phyloP scores from a whole-genome alignment of 1,284 basidiomycete species.

The Trichosporon sp. region DNA sequence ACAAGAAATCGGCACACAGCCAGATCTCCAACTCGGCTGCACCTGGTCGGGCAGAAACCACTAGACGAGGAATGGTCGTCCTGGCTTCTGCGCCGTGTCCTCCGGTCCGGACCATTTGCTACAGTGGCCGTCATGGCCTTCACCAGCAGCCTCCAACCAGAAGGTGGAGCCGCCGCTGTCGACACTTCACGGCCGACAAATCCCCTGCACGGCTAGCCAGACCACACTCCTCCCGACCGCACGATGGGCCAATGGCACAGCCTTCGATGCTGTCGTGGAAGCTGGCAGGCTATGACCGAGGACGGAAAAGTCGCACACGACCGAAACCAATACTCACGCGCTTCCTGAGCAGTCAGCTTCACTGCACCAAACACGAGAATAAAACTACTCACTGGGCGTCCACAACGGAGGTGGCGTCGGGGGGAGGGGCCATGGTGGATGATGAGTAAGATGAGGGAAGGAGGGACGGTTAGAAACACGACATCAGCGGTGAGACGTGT shows the following conservation, averaged over 20 bases:
- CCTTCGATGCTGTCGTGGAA: not conserved
- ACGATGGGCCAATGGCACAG: not conserved
- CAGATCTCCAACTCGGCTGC: not conserved
- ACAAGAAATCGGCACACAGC: not conserved
- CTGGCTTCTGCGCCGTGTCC: not conserved
- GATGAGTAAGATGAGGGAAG: not conserved
- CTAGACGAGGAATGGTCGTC: not conserved
- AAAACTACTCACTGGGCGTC: conserved; percentile 18
- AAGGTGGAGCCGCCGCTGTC: too few relatives aligned
- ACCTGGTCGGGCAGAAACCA: not conserved
- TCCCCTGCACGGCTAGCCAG: not conserved
- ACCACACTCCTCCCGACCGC: too few relatives aligned
- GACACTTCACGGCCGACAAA: too few relatives aligned
- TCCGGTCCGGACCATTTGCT: not conserved
- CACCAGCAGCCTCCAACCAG: too few relatives aligned
- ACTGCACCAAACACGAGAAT: too few relatives aligned
- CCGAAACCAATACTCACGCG: conserved; percentile 11
- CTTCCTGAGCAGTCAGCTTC: conserved; percentile 15
- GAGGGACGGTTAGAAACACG: not conserved
- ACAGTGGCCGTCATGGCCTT: too few relatives aligned
- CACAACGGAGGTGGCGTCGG: conserved; percentile 20
- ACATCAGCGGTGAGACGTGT: conserved; percentile 3
- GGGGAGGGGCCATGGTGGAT: conserved; percentile 15
- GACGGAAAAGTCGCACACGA: not conserved
- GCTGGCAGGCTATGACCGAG: not conserved